Evolutionary conservation across 805 yeast genomes (phyloP).

Genomic region (Isabelozyma gotoi): DNA sequence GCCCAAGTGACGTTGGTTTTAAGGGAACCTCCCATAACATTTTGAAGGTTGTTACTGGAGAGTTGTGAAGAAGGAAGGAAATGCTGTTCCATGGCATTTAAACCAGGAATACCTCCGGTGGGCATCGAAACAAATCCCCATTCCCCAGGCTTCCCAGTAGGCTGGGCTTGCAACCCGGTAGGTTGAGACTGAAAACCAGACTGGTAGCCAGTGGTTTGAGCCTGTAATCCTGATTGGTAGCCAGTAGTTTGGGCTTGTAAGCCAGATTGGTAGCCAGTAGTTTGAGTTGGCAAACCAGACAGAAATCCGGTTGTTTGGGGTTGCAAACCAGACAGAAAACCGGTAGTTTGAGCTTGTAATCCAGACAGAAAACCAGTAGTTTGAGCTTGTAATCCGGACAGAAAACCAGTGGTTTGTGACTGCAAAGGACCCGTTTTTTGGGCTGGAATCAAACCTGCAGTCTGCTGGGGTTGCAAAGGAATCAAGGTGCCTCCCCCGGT

Average conservation of each 20-base stretch:
- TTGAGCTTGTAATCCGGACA: conserved; percentile 27
- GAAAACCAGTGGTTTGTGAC: conserved; percentile 28
- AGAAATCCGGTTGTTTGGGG: conserved; percentile 41
- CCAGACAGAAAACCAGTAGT: conserved; percentile 25
- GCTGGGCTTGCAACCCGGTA: conserved; percentile 45
- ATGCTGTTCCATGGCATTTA: conserved; percentile 64
- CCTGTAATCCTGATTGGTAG: conserved; percentile 25
- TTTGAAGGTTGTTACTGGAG: conserved; percentile 37
- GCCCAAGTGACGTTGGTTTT: conserved; percentile 71
- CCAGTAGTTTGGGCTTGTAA: conserved; percentile 43
- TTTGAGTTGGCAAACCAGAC: conserved; percentile 5
- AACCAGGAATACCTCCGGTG: conserved; percentile 69
- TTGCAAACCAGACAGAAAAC: conserved; percentile 36
- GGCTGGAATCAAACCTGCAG: conserved; percentile 61
- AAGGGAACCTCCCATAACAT: conserved; percentile 41
- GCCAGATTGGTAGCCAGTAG: neutral
- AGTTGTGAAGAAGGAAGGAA: conserved; percentile 56
- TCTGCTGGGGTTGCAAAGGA: conserved; percentile 62
- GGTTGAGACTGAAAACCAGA: conserved; percentile 23
- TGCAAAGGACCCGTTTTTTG: conserved; percentile 39
- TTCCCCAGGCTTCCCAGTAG: conserved; percentile 72
- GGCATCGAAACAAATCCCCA: conserved; percentile 77
- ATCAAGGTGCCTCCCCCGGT: conserved; percentile 47
- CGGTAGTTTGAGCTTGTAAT: conserved; percentile 28
- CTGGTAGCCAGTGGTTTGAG: conserved; percentile 21